Evolutionary conservation across 1,284 basidiomycete species (phyloP).

Genomic region (Boletus smithii): DNA sequence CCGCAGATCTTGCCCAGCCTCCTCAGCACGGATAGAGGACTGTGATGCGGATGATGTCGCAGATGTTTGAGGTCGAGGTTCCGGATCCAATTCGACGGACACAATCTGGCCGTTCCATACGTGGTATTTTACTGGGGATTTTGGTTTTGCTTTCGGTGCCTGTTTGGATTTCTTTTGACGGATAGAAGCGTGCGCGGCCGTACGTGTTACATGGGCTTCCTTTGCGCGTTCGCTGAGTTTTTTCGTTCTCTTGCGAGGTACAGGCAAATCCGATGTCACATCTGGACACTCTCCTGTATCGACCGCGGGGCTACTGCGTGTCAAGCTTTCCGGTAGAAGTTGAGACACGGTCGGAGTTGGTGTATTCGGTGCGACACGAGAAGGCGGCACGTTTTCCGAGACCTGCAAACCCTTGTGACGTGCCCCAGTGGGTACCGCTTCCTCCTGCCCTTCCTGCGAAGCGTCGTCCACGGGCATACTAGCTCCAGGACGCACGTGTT

Average conservation of each 20-base stretch:
- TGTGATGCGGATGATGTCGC: neutral
- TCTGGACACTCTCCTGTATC: neutral
- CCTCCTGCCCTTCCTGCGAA: neutral
- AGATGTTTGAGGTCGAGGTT: neutral
- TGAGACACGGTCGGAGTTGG: neutral
- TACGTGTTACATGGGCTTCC: neutral
- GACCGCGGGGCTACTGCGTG: neutral
- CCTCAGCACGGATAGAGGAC: neutral
- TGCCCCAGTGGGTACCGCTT: too few species aligned
- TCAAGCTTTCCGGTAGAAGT: neutral
- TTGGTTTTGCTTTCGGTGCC: neutral
- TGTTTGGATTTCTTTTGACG: conserved; percentile 1
- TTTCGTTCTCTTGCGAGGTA: conserved; percentile 7
- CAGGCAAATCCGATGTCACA: neutral
- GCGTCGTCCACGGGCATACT: neutral
- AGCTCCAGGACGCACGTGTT: neutral
- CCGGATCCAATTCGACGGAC: neutral
- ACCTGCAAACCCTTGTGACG: conserved; percentile 5
- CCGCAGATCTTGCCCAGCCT: neutral
- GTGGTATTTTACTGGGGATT: conserved; percentile 8
- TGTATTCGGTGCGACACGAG: neutral
- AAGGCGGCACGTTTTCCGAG: neutral
- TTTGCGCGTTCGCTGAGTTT: neutral
- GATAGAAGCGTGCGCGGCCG: neutral
- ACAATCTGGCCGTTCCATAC: conserved; percentile 24